These are phyloP conservation scores for Trifolium pratense DNA, from an alignment of 306 rosid genomes.

Conservation along the genomic window DNA sequence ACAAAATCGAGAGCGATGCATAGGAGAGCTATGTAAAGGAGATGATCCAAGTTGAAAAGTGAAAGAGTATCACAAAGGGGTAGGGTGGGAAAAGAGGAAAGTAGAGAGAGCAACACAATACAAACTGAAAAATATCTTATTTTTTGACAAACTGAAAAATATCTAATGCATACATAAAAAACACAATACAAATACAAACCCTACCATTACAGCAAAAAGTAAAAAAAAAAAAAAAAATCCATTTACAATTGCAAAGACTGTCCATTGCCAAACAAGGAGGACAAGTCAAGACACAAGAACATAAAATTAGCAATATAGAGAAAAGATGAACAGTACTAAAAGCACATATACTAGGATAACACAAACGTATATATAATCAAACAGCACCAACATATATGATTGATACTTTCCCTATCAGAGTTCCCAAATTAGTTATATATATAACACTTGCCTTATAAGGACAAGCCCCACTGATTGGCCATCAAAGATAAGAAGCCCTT, in stretches of 20 bases:
- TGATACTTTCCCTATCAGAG: slow-evolving; percentile 63
- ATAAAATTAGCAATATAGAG: slow-evolving; percentile 49
- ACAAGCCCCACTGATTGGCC: slow-evolving; percentile 54
- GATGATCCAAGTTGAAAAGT: not conserved
- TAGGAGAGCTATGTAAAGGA: not conserved
- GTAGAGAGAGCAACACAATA: no score
- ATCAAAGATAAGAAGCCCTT: slow-evolving; percentile 50
- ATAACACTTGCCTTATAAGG: slow-evolving; percentile 58
- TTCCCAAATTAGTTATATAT: slow-evolving; percentile 68
- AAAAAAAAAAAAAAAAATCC: slow-evolving; percentile 19
- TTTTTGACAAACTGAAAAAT: not conserved
- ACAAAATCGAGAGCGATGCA: not conserved
- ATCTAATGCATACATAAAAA: slow-evolving; percentile 35
- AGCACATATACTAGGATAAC: slow-evolving; percentile 52
- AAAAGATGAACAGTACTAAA: slow-evolving; percentile 46
- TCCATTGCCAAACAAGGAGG: slow-evolving; percentile 42
- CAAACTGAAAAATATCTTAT: slow-evolving; percentile 23
- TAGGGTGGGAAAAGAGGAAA: not conserved
- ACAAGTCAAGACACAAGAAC: slow-evolving; percentile 42
- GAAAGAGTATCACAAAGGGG: not conserved
- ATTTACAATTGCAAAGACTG: slow-evolving; percentile 54
- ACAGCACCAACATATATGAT: slow-evolving; percentile 64
- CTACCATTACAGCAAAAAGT: slow-evolving; percentile 34
- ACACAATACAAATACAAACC: slow-evolving; percentile 40
- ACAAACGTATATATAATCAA: slow-evolving; percentile 54